Evolutionary conservation across 352 stramenopile species (phyloP).

Genomic region (Saprolegnia parasitica): DNA sequence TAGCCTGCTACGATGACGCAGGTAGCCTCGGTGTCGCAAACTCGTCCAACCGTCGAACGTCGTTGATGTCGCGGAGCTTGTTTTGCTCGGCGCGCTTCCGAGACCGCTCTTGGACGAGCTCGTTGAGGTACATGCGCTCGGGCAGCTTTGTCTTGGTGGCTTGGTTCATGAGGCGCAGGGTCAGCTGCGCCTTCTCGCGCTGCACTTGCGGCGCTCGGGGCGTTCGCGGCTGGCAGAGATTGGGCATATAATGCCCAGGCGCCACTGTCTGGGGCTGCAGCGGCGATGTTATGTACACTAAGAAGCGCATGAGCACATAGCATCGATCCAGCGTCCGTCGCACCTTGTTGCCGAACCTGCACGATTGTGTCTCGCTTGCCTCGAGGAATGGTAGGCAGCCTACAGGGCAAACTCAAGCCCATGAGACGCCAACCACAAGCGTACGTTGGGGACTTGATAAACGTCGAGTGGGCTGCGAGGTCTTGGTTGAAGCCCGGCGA

Average conservation of each 20-base stretch:
- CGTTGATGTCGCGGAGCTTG: constrained; percentile 7
- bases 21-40: neutral
- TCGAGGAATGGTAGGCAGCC: constrained; percentile 21
- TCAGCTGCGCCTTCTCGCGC: constrained; percentile 8
- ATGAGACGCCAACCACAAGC: neutral
- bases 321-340: neutral
- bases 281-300: constrained; percentile 4
- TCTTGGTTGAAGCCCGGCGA: constrained; percentile 20
- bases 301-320: neutral
- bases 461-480: constrained; percentile 16
- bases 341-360: constrained; percentile 8
- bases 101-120: constrained; percentile 1
- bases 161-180: constrained; percentile 10
- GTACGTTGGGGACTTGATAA: constrained; percentile 19
- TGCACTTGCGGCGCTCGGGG: neutral
- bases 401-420: neutral
- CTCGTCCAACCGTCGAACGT: constrained; percentile 15
- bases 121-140: constrained; percentile 10
- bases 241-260: constrained; percentile 21
- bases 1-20: neutral
- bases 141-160: constrained; percentile 28
- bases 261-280: neutral
- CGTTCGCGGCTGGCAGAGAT: neutral
- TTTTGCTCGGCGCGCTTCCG: constrained; percentile 5
- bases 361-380: constrained; percentile 12